Evolutionary conservation across 495 filamentous ascomycete genomes (phyloP), one percentile per base, ranked within the genome.

Genomic region (Penicillium robsamsonii): DNA sequence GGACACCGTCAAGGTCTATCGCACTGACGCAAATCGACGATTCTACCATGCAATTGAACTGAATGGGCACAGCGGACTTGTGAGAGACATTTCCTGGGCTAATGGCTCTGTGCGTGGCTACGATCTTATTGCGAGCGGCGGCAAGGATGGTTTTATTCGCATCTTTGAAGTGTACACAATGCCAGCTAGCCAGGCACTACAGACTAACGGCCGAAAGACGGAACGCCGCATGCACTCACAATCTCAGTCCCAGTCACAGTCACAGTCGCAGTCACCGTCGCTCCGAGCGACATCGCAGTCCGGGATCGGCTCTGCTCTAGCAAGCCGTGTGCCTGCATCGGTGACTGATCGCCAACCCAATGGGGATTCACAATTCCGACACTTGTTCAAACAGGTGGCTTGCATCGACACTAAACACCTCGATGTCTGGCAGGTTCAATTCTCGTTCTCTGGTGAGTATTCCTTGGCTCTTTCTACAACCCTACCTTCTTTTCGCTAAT

Each of bases 41-140:
- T 91, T 97, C 64, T 94, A 93, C 60, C 79, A 87, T 11, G 90
- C 90, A 6, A 83, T 88, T 27, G 88, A 91, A 63, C 74, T 97
- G 25, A 71, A 62, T 15, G 83, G 83, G 0, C 88, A 96, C 61
- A 72, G 79, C 3, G 84, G 85, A 0, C 75, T 97, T 40, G 88
- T 99, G n/a, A 79, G 92, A 50, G 92, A 96, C 64, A 86, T 97
- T 5, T 85, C 90, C 8, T 99, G 94, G 94, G 92, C 94, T 8
- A 88, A 88, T 49, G 91, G 91, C 15, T 91, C 90, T 61, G 87
- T 89, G 38, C 72, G 92, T 30, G 92, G 92, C 1, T 91, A 87
- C 64, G 93, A 99, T 67, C 77, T 96, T 50, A 81, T 97, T 60
- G 95, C 94, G 6, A 95, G 92, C 30, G 93, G 90, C 1, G 91